Evolutionary conservation across 2,329 filamentous ascomycete species (phyloP).

Genomic region (Ophiostoma novo-ulmi): DNA sequence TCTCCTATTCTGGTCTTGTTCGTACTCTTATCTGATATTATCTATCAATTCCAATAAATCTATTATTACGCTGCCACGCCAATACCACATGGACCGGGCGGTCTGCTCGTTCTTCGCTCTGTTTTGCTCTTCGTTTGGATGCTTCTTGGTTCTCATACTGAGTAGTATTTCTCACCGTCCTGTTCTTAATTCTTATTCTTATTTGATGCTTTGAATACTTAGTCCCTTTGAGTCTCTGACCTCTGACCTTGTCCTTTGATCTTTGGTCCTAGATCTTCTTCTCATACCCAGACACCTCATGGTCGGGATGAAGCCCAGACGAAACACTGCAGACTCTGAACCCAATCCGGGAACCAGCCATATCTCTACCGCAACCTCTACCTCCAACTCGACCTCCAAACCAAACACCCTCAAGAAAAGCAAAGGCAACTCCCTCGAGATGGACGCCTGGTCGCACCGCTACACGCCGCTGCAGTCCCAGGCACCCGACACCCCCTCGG

Average conservation of each 20-base stretch:
- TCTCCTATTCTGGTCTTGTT: background rate
- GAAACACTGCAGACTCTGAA: slow-evolving; percentile 21
- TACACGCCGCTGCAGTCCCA: background rate
- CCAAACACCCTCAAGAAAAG: slow-evolving; percentile 1
- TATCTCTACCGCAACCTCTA: background rate
- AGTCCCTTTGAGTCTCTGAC: background rate
- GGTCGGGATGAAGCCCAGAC: slow-evolving; percentile 17
- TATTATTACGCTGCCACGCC: background rate
- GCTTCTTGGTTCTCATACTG: background rate
- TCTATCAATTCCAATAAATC: background rate
- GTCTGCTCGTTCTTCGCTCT: background rate
- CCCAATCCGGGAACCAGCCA: slow-evolving; percentile 10
- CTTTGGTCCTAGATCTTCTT: background rate
- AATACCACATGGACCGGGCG: slow-evolving; percentile 7
- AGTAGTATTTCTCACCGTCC: background rate
- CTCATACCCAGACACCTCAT: background rate
- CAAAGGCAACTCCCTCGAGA: slow-evolving; percentile 1
- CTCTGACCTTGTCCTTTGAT: background rate
- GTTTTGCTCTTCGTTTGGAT: background rate
- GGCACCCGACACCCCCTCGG: background rate
- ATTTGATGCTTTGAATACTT: background rate
- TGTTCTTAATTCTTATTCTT: background rate
- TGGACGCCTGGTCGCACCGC: slow-evolving; percentile 12
- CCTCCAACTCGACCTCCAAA: background rate
- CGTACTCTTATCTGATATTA: background rate